phyloP scores from a whole-genome alignment of 345 rosid species.

The Syzygium oleosum region DNA sequence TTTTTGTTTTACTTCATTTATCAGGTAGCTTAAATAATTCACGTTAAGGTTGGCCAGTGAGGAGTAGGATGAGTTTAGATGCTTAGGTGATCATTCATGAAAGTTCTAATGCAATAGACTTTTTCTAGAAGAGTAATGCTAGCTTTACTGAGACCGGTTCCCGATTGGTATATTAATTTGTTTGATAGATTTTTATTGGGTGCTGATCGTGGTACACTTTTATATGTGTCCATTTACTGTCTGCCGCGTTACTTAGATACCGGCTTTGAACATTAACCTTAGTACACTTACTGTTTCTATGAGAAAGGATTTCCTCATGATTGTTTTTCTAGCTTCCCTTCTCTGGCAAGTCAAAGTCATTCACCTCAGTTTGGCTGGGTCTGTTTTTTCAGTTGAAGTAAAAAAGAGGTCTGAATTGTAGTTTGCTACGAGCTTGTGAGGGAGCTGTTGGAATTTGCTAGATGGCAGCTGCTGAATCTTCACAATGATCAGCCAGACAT shows the following conservation, averaged over 20 bases:
- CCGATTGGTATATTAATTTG: background rate
- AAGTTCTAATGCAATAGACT: background rate
- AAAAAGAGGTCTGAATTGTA: background rate
- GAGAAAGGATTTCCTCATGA: background rate
- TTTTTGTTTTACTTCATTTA: background rate
- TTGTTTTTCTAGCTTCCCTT: background rate
- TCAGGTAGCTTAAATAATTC: background rate
- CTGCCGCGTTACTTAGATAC: background rate
- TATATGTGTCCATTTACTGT: background rate
- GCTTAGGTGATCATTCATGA: background rate
- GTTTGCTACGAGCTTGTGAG: background rate
- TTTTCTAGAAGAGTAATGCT: background rate
- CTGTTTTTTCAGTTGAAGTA: background rate
- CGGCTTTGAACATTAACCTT: background rate
- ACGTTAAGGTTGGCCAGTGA: background rate
- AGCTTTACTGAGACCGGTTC: background rate
- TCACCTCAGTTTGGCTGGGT: background rate
- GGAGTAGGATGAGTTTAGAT: background rate
- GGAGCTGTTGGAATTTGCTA: background rate
- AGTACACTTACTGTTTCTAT: background rate
- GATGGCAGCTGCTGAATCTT: background rate
- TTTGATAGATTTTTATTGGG: background rate
- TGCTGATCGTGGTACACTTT: fast-evolving
- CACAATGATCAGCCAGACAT: background rate
- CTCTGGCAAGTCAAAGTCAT: background rate